Evolutionary conservation across 2,329 filamentous ascomycete species (phyloP).

Genomic region (Ascochyta lentis): DNA sequence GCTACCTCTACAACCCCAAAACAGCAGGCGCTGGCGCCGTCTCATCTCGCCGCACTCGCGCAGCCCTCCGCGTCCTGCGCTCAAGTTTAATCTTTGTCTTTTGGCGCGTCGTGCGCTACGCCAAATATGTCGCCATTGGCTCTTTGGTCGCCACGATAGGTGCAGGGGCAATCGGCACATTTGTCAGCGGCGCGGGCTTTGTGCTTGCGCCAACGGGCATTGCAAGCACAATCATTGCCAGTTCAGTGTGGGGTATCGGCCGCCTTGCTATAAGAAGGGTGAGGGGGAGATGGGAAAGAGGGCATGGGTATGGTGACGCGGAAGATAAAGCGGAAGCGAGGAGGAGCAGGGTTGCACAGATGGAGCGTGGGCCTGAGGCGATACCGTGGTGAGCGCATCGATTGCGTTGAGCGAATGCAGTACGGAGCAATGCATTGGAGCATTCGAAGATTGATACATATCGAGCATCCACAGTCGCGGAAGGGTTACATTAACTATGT

Average conservation of each 20-base stretch:
- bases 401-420: no score
- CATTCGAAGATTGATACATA: no score
- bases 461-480: no score
- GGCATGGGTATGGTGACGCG: constrained; percentile 28
- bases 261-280: constrained; percentile 47
- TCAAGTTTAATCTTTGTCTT: constrained; percentile 52
- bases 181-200: constrained; percentile 50
- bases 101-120: constrained; percentile 52
- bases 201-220: constrained; percentile 53
- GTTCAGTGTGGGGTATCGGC: constrained; percentile 49
- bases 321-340: constrained; percentile 24
- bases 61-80: constrained; percentile 47
- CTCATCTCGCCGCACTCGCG: constrained; percentile 47
- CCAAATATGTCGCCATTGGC: constrained; percentile 53
- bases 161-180: constrained; percentile 45
- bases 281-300: constrained; percentile 33
- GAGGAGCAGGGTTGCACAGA: constrained; percentile 13
- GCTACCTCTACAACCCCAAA: constrained; percentile 48
- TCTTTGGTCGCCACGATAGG: constrained; percentile 50
- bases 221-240: constrained; percentile 45
- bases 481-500: no score
- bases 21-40: constrained; percentile 33
- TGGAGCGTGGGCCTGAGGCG: constrained; percentile 26
- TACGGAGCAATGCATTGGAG: no score
- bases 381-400: constrained; percentile 26